phyloP scores from a whole-genome alignment of 2,329 filamentous ascomycete genomes.

The Epichloe uncinata region DNA sequence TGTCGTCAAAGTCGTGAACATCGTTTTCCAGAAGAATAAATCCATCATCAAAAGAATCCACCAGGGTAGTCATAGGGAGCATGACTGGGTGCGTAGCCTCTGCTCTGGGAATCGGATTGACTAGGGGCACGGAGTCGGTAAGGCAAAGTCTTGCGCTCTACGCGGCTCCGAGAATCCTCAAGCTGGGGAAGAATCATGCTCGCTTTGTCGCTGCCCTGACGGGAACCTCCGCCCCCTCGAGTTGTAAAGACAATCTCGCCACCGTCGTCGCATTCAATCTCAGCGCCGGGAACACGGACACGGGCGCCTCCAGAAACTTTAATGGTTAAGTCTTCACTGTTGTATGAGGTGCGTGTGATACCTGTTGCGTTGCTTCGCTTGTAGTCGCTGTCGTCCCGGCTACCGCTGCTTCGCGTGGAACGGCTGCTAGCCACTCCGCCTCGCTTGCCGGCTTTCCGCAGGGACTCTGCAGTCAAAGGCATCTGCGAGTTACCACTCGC shows the following conservation, averaged over 20 bases:
- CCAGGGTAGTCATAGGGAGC: constrained; percentile 18
- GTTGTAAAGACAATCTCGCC: constrained; percentile 45
- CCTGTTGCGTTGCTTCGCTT: constrained; percentile 47
- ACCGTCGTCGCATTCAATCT: constrained; percentile 45
- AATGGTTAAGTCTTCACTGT: constrained; percentile 46
- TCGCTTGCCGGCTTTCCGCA: constrained; percentile 35
- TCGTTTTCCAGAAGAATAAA: background rate
- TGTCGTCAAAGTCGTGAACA: background rate
- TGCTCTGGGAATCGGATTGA: constrained; percentile 32
- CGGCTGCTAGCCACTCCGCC: constrained; percentile 37
- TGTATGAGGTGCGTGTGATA: constrained; percentile 39
- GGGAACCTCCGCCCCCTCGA: constrained; percentile 14
- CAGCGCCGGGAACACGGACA: constrained; percentile 41
- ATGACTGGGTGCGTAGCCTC: constrained; percentile 17
- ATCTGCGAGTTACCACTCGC: constrained; percentile 30
- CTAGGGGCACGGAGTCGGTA: constrained; percentile 34
- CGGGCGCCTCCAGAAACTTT: constrained; percentile 43
- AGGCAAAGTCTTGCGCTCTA: constrained; percentile 29
- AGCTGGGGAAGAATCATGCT: constrained; percentile 32
- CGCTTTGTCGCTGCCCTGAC: constrained; percentile 37
- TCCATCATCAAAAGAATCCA: constrained; percentile 17
- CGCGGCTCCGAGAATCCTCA: constrained; percentile 31
- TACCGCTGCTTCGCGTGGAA: constrained; percentile 44
- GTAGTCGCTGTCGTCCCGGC: constrained; percentile 51
- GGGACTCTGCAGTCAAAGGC: constrained; percentile 41